Conservation (phyloP, 2,329 filamentous ascomycete species). For the Elsinoe batatas region DNA sequence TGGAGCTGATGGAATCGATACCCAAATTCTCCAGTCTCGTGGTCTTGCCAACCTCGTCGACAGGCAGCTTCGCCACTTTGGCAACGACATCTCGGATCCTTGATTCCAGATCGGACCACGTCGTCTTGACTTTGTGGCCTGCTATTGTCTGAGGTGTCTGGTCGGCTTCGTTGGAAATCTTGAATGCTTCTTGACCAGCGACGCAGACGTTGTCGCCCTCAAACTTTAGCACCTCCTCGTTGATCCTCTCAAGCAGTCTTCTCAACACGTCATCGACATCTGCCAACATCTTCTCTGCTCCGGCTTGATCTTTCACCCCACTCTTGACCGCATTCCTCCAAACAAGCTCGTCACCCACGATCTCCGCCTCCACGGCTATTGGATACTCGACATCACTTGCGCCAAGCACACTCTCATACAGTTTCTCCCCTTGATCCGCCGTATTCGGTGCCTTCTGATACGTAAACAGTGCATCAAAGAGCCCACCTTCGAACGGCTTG, state of each 20-base stretch:
- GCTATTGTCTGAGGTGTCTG: constrained; percentile 13
- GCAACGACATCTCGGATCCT: constrained; percentile 40
- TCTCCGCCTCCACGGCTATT: constrained; percentile 71
- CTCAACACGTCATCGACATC: constrained; percentile 51
- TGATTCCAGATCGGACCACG: constrained; percentile 23
- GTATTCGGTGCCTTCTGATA: constrained; percentile 47
- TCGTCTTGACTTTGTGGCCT: background rate
- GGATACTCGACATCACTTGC: constrained; percentile 68
- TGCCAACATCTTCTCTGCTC: constrained; percentile 44
- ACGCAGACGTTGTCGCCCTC: constrained; percentile 47
- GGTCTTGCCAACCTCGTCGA: constrained; percentile 47
- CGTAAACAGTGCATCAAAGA: constrained; percentile 58
- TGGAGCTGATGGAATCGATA: constrained; percentile 83
- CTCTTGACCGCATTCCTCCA: constrained; percentile 67
- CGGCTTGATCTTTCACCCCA: constrained; percentile 39
- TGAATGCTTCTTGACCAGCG: constrained; percentile 50
- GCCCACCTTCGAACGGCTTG: constrained; percentile 24
- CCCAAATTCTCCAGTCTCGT: constrained; percentile 74
- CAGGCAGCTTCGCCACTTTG: constrained; percentile 50
- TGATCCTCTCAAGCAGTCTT: constrained; percentile 43
- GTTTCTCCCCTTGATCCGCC: constrained; percentile 15
- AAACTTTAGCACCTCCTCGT: constrained; percentile 47
- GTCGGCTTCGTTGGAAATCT: background rate
- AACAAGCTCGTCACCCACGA: constrained; percentile 43
- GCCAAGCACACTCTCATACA: constrained; percentile 56